Evolutionary conservation across 2,329 filamentous ascomycete species (phyloP).

Genomic region (Xylariaceae sp.): DNA sequence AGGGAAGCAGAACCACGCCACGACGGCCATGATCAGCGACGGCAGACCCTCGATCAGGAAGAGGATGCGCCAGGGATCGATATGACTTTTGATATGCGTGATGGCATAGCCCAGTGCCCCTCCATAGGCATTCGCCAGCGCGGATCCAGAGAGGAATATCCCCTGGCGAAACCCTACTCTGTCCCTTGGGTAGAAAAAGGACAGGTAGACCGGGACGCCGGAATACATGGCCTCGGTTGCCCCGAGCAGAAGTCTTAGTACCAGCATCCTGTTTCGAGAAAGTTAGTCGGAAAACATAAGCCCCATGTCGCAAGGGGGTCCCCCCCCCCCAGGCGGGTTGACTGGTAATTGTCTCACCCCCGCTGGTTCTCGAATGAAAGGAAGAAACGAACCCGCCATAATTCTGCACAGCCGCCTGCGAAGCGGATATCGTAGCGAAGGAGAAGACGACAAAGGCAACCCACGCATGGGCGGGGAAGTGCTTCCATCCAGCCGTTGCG

Average conservation of each 20-base stretch:
- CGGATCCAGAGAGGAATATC: constrained; percentile 44
- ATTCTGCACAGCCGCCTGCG: constrained; percentile 35
- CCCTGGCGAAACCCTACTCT: constrained; percentile 52
- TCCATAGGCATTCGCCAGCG: constrained; percentile 36
- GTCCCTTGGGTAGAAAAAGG: constrained; percentile 54
- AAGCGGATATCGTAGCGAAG: constrained; percentile 40
- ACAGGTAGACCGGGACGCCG: constrained; percentile 39
- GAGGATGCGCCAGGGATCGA: constrained; percentile 36
- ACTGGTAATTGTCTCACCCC: no score
- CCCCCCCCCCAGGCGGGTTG: no score
- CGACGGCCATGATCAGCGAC: constrained; percentile 36
- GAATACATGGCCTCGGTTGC: constrained; percentile 37
- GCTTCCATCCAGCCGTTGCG: constrained; percentile 19
- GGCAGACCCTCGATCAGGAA: constrained; percentile 43
- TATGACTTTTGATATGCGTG: constrained; percentile 26
- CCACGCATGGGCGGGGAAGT: constrained; percentile 32
- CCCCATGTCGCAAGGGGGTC: no score
- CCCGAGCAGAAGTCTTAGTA: constrained; percentile 39
- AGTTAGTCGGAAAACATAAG: not conserved
- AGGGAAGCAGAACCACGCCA: constrained; percentile 39
- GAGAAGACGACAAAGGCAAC: constrained; percentile 38
- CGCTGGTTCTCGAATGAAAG: not conserved
- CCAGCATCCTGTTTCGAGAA: constrained; percentile 26
- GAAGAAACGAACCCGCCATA: constrained; percentile 29
- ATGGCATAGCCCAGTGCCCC: constrained; percentile 37